phyloP scores from a whole-genome alignment of 2,329 filamentous ascomycete species.

The Pestalotiopsis fici region DNA sequence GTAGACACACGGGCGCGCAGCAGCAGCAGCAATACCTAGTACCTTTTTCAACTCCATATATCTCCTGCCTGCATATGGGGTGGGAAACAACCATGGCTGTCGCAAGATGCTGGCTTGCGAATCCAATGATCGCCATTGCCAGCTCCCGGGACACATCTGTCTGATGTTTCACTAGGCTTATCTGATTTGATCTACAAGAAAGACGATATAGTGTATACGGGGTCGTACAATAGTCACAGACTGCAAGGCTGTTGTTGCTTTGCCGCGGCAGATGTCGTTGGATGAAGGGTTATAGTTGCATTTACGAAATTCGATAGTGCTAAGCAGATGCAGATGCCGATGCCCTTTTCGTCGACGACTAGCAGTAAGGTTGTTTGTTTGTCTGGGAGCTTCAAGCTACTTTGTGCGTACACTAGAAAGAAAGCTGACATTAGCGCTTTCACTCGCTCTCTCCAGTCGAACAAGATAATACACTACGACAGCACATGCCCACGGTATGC shows the following conservation, averaged over 20 bases:
- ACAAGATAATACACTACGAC: not conserved
- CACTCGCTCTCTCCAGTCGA: not conserved
- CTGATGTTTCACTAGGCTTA: conserved; percentile 1
- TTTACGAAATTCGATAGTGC: not conserved
- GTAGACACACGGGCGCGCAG: not conserved
- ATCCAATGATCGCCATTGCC: conserved; percentile 21
- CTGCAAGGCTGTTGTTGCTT: not conserved
- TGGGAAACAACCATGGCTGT: conserved; percentile 18
- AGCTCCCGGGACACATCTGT: conserved; percentile 19
- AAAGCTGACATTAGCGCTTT: not conserved
- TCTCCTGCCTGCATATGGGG: not conserved
- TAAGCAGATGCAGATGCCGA: not conserved
- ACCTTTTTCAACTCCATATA: not conserved
- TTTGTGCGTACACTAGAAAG: not conserved
- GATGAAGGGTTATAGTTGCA: not conserved
- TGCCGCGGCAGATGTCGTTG: not conserved
- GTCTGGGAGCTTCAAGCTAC: not conserved
- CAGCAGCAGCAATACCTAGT: too few species aligned
- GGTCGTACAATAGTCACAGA: not conserved
- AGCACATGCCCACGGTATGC: not conserved
- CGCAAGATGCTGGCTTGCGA: conserved; percentile 22
- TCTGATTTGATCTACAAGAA: conserved; percentile 2
- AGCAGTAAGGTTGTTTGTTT: not conserved
- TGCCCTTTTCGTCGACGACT: not conserved
- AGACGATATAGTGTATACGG: not conserved